Conservation (phyloP, 2,329 filamentous ascomycete species). For the Aspergillus clavatus region DNA sequence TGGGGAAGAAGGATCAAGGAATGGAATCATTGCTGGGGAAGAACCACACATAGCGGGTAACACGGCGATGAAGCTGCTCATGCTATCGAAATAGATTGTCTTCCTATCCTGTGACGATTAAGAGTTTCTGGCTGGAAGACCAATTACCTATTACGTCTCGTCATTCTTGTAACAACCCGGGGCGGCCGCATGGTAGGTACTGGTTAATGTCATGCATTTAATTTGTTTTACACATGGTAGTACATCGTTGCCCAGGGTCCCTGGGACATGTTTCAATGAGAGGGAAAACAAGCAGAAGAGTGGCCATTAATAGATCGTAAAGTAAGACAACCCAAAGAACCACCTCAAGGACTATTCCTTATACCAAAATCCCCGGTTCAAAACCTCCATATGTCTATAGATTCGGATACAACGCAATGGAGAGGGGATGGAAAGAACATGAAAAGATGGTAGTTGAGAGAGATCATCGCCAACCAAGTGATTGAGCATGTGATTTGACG, state of each 20-base stretch:
- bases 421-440: not conserved
- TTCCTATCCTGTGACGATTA: no score
- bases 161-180: no score
- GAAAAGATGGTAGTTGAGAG: not conserved
- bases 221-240: no score
- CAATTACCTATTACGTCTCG: no score
- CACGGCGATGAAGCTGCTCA: no score
- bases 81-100: no score
- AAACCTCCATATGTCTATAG: conserved; percentile 2
- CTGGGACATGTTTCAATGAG: no score
- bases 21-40: not conserved
- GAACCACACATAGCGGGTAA: not conserved
- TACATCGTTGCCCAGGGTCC: no score
- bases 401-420: not conserved
- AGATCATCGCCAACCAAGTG: conserved; percentile 2
- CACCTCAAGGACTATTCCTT: not conserved
- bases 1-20: not conserved
- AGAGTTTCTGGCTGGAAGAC: no score
- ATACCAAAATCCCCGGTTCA: not conserved
- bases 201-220: no score
- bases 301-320: not conserved
- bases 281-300: no score
- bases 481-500: not conserved
- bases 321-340: not conserved
- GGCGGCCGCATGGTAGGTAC: no score